Base-by-base conservation (phyloP, 192 early-diverging fungal species). In the Spinellus fusiger region DNA sequence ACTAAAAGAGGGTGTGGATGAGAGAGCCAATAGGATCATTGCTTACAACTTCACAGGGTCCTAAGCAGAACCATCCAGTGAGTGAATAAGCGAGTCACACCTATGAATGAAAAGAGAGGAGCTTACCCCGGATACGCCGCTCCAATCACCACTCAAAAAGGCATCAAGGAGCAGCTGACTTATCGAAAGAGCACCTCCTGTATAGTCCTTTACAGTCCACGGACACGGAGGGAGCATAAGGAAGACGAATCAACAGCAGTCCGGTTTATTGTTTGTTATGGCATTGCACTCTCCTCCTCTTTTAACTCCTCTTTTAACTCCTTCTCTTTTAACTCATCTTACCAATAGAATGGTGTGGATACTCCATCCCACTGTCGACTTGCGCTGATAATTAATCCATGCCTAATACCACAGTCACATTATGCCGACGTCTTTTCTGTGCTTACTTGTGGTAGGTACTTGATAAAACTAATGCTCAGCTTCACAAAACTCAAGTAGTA, bases 351-450 rank as follows among this genome's bases (percentile, higher is more conserved):
- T 93, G 54, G 92, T 93, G 48, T 86, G 81, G 48, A 95, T 92
- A 49, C 86, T 89, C 93, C 93, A 98, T 1, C 95, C 95, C 0
- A 79, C 82, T 0, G 95, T 98, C 1, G 89, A 92, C 63, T 87
- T 73, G 18, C 84, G 78, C 20, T 50, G 28, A 59, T 71, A 86
- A 62, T 98, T 98, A 51, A 92, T 54, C 64, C 77, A 86, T 13
- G 66, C 78, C 77, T 86, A 72, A n/a, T n/a, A n/a, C n/a, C n/a
- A n/a, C n/a, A n/a, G n/a, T n/a, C n/a, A n/a, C n/a, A n/a, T n/a
- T n/a, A 70, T 27, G 25, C 25, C 29, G 7, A 48, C 15, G 2
- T 33, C 9, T n/a, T 0, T 23, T 23, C 15, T 8, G 23, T 2
- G 15, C 59, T 46, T 52, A 89, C 78, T 48, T 91, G 89, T 33